Evolutionary conservation across 2,329 filamentous ascomycete species (phyloP), one percentile per base, ranked within the genome.

Genomic region (Colletotrichum neosansevieriae): DNA sequence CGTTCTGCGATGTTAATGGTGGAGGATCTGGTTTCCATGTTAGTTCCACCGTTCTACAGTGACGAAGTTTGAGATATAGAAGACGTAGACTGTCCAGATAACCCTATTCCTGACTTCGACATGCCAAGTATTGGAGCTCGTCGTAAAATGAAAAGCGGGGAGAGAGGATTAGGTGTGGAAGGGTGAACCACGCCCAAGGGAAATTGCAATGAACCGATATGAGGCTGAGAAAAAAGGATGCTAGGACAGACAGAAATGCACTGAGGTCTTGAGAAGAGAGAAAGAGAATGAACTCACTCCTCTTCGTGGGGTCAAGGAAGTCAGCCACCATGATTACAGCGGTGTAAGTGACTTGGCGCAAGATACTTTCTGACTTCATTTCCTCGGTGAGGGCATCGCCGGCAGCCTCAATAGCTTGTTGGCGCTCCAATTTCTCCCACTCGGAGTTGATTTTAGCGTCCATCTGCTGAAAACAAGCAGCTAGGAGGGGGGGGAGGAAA

Each of bases 361-460:
- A 83, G 34, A 99, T 97, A 75, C 95, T 98, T 78, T 99, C 96
- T 6, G 93, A 91, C 80, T 98, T 97, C 96, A 99, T 99, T 81
- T 99, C 96, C 73, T 98, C 94, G 1, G 92, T 93, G 60, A 99
- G 82, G 68, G 93, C 92, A 63, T 94, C 93, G 19, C 91, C 90
- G 3, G 90, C 90, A 1, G 90, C 86, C 47, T 87, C 86, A 12
- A 89, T 82, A 19, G 82, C 83, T 72, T 92, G 86, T 71, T 88
- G 82, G 71, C 86, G 81, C 75, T 90, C 88, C 66, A 98, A 89
- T 72, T 89, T 88, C 70, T 91, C 88, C 96, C 96, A 99, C 77
- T 98, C 95, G 0, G 87, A 85, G 38, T 89, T 92, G 71, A 98
- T 92, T 80, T 98, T 98, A 45, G 85, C 83, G 76, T 98, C 94